Base-by-base conservation (phyloP, 2,329 filamentous ascomycete species). In the Alternaria atra region DNA sequence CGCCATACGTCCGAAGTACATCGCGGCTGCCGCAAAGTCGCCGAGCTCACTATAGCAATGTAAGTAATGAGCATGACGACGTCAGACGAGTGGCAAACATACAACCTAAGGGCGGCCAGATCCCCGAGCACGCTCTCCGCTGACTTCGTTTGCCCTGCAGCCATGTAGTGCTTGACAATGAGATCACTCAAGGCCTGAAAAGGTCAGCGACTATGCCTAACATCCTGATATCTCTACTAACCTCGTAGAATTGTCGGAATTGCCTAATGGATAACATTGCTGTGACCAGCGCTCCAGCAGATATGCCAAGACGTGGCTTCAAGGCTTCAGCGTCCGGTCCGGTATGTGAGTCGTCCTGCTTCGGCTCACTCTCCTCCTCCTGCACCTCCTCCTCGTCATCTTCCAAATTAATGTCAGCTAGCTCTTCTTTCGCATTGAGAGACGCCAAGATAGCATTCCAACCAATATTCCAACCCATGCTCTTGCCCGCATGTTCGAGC, bases 141-240 rank as follows among this genome's bases (percentile, higher is more conserved):
- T 7, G 92, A 91, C 69, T 96, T 90, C 0, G 84, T 84, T 65
- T 94, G 91, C 56, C 89, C 91, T 5, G 94, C 93, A 5, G 93
- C 87, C 13, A 89, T 89, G 75, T 92, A 96, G 73, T 97, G 91
- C 2, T 91, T 90, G 58, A 96, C 86, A 3, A 94, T 90, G 63
- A 91, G 90, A 69, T 95, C 91, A 7, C 92, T 97, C n/a, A 97
- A 83, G 9, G 87, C 89, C 73, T 94, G 88, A 69, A 90, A 91
- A 6, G 83, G 82, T 73, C 43, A 72, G 64, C 50, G 58, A n/a
- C 8, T 9, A 7, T 12, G 30, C 20, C 6, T 35, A 9, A 15
- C 3, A 9, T 35, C 5, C 12, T 42, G 23, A 25, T 13, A 6
- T 32, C 15, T 15, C 9, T 25, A 35, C 64, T 17, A 67, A 78